These are phyloP conservation scores for Sporothrix schenckii DNA, from an alignment of 2,329 filamentous ascomycete species.

Conservation along the genomic window DNA sequence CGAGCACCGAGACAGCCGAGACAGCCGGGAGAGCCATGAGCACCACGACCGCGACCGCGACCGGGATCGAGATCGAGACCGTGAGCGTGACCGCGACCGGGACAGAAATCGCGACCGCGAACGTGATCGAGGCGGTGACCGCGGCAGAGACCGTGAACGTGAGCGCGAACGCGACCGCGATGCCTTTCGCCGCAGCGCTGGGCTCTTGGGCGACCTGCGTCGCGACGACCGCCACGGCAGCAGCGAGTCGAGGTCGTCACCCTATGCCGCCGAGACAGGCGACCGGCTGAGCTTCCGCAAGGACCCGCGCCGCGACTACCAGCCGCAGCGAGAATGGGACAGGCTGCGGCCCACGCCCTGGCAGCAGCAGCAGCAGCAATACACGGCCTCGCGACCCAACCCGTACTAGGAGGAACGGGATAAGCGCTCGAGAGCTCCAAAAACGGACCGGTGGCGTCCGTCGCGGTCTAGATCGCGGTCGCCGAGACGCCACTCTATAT, in stretches of 20 bases:
- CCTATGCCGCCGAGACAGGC: conserved; percentile 32
- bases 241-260: conserved; percentile 16
- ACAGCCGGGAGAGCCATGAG: conserved; percentile 23
- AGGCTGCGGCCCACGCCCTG: conserved; percentile 36
- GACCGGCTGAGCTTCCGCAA: conserved; percentile 39
- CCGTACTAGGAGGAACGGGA: conserved; percentile 30
- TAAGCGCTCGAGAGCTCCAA: background rate
- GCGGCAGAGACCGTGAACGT: conserved; percentile 26
- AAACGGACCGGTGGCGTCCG: background rate
- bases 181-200: conserved; percentile 43
- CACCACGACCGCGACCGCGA: conserved; percentile 34
- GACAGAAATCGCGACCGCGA: conserved; percentile 30
- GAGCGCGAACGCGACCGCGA: conserved; percentile 43
- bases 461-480: too few species aligned
- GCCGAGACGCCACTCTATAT: too few species aligned
- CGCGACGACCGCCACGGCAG: conserved; percentile 26
- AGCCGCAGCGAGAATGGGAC: conserved; percentile 36
- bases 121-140: conserved; percentile 28
- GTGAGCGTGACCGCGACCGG: conserved; percentile 29
- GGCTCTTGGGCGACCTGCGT: conserved; percentile 27
- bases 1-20: conserved; percentile 32
- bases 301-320: conserved; percentile 34
- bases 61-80: conserved; percentile 41
- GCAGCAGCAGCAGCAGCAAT: conserved; percentile 37
- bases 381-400: conserved; percentile 34